Conservation (phyloP, 2,329 filamentous ascomycete species). For the Herpomyces periplanetae region DNA sequence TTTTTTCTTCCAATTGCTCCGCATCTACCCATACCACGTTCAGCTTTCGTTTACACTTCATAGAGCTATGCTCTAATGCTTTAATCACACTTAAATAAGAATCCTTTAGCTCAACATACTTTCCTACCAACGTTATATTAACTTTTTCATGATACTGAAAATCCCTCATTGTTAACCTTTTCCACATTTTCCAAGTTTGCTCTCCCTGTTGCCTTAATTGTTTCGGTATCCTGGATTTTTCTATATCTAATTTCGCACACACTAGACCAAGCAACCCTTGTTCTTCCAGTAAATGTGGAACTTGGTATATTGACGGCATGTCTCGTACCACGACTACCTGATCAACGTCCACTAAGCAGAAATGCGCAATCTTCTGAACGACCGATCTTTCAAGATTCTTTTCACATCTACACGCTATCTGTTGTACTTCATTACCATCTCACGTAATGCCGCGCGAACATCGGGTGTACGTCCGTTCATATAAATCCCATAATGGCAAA, state of each 20-base stretch:
- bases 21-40: constrained; percentile 54
- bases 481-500: too few relatives aligned
- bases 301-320: constrained; percentile 65
- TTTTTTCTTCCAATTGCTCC: constrained; percentile 32
- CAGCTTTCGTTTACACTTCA: constrained; percentile 43
- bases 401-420: constrained; percentile 79
- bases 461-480: too few relatives aligned
- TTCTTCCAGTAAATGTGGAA: constrained; percentile 56
- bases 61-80: constrained; percentile 57
- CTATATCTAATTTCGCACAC: constrained; percentile 20
- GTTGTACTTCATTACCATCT: constrained; percentile 1
- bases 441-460: background rate
- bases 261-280: constrained; percentile 34
- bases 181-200: constrained; percentile 41
- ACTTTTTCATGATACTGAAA: constrained; percentile 26
- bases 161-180: constrained; percentile 22
- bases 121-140: constrained; percentile 55
- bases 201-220: constrained; percentile 19
- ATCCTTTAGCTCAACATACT: constrained; percentile 53
- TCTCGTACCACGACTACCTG: constrained; percentile 63
- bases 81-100: constrained; percentile 54
- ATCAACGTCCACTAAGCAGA: constrained; percentile 47
- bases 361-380: constrained; percentile 50
- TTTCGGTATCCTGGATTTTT: constrained; percentile 12
- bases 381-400: constrained; percentile 28